Percentiles rank a stretch among this genome's conserved stretches.
These are phyloP conservation scores for Saccharomycopsis fermentans DNA, from an alignment of 805 yeast species.

Conservation along the genomic window DNA sequence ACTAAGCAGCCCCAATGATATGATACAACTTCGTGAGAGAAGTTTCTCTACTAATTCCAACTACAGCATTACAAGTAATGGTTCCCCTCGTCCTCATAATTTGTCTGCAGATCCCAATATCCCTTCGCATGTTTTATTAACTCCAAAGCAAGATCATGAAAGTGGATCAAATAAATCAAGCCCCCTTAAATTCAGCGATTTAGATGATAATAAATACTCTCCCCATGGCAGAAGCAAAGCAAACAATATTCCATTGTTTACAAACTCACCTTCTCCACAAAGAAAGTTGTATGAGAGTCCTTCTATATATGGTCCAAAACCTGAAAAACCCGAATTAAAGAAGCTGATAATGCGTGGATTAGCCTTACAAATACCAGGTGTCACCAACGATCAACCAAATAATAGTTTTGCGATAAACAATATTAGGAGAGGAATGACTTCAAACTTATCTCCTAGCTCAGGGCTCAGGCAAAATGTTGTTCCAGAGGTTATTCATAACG, in stretches of 20 bases:
- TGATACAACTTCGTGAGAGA: background rate
- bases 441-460: background rate
- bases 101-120: background rate
- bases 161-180: background rate
- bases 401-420: background rate
- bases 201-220: background rate
- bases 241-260: background rate
- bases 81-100: background rate
- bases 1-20: background rate
- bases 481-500: background rate
- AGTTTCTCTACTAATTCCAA: background rate
- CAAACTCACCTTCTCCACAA: background rate
- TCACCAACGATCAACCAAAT: background rate
- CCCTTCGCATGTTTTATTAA: background rate
- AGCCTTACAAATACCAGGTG: background rate
- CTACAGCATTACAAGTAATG: background rate
- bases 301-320: background rate
- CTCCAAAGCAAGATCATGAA: background rate
- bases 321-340: background rate
- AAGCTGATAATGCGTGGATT: background rate
- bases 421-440: background rate
- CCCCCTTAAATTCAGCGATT: background rate
- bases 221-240: background rate
- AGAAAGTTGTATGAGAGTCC: slow-evolving; percentile 3
- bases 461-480: background rate